Evolutionary conservation across 345 rosid species (phyloP).

Genomic region (Balakata baccata): DNA sequence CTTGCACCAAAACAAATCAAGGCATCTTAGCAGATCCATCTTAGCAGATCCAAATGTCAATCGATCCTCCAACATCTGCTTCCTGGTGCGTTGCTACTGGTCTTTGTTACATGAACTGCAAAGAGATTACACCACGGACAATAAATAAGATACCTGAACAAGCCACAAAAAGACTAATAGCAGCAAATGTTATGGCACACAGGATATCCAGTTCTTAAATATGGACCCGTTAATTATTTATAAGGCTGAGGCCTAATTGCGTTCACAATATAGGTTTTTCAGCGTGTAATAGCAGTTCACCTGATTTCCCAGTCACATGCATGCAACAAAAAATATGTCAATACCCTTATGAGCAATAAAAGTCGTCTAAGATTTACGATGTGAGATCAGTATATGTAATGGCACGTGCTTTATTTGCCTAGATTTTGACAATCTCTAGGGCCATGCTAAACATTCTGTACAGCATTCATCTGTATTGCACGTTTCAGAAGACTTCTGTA

Average conservation of each 20-base stretch:
- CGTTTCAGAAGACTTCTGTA: constrained; percentile 62
- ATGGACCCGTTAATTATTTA: not conserved
- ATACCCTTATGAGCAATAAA: not conserved
- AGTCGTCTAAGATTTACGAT: not conserved
- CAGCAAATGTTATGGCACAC: not conserved
- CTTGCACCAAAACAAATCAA: not conserved
- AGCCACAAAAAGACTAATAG: not conserved
- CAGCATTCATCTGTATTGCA: constrained; percentile 40
- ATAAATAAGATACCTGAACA: constrained; percentile 13
- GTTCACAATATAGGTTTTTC: not conserved
- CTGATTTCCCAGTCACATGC: not conserved
- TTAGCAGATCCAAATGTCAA: too few species aligned
- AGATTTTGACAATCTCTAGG: constrained; percentile 16
- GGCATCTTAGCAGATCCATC: not conserved
- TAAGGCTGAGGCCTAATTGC: constrained; percentile 1
- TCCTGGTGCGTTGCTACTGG: not conserved
- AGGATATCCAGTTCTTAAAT: not conserved
- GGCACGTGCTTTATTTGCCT: constrained; percentile 17
- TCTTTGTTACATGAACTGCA: not conserved
- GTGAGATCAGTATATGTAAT: constrained; percentile 1
- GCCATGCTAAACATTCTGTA: constrained; percentile 37
- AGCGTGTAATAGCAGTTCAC: not conserved
- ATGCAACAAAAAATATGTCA: not conserved
- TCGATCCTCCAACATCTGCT: not conserved
- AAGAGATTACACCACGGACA: not conserved